phyloP scores from a whole-genome alignment of 495 filamentous ascomycete species.

The Daldinia concentrica region DNA sequence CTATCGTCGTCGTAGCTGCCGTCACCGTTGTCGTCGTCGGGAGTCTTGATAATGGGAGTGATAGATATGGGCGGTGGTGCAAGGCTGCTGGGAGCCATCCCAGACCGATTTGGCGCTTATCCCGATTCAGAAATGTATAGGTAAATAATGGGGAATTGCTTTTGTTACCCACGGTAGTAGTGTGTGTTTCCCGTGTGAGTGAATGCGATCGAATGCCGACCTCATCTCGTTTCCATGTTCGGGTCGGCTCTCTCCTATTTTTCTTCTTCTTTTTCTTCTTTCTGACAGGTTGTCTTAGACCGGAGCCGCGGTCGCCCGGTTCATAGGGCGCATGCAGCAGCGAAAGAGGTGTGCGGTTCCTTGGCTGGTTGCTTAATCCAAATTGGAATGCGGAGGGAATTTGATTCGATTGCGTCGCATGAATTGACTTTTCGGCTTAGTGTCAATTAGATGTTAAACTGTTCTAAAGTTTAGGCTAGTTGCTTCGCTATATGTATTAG shows the following conservation, averaged over 20 bases:
- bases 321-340: conserved; percentile 26
- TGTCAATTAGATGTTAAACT: not conserved
- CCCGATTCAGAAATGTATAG: conserved; percentile 39
- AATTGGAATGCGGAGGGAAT: conserved; percentile 36
- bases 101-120: conserved; percentile 35
- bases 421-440: conserved; percentile 29
- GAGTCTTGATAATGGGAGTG: conserved; percentile 45
- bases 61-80: conserved; percentile 42
- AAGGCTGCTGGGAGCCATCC: conserved; percentile 37
- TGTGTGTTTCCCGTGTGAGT: conserved; percentile 27
- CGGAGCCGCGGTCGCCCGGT: conserved; percentile 13
- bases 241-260: not conserved
- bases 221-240: conserved; percentile 32
- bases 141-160: conserved; percentile 29
- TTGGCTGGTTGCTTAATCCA: conserved; percentile 8
- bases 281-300: conserved; percentile 26
- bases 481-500: not conserved
- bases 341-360: not conserved
- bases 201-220: conserved; percentile 24
- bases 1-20: conserved; percentile 24
- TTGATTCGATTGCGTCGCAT: conserved; percentile 32
- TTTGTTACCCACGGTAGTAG: conserved; percentile 30
- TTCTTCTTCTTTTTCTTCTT: conserved; percentile 1
- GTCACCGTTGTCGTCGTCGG: conserved; percentile 31
- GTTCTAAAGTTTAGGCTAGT: not conserved